Base-by-base conservation (phyloP, 305 asterid genomes). In the Solanum hybrid region DNA sequence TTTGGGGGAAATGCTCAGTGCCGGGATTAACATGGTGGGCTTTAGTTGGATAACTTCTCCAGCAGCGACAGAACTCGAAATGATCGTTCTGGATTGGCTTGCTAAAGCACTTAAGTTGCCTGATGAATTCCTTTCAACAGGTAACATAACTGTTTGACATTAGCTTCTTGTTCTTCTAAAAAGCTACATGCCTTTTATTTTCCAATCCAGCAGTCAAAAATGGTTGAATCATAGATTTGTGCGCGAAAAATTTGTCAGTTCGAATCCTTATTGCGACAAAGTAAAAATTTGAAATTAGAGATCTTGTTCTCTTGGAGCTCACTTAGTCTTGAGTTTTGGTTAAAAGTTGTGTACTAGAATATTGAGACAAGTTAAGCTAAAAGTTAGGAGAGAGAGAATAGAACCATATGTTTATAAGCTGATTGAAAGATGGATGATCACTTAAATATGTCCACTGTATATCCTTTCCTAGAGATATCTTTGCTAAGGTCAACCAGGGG, bases 11-110 rank as follows among this genome's bases (percentile, higher is more conserved):
- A 97, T 97, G 99, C 98, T 97, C 45, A 96, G 99, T 94, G 98
- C 97, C 14, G 98, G 94, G 57, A 96, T 97, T 91, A 97, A 93
- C 92, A 96, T 96, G 96, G 99, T 97, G 91, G 99, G 99, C 1
- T 97, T 97, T 89, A 97, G 98, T 93, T 97, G 99, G 99, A 95
- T 97, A 91, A 94, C 96, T 61, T 97, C 99, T 85, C 99, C 99
- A 79, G 99, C 99, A 89, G 99, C 99, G 10, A 97, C 99, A 1
- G 99, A 97, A 89, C 99, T 97, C 26, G 99, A 97, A 91, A 96
- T 93, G 94, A 94, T 96, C 12, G 98, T 96, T 72, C 89, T 97
- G 68, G 99, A 97, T 91, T 97, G 99, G 99, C 99, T 97, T 81
- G 99, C 96, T 17, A 96, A 95, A 94, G 97, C 97, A 32, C 97